Base-by-base conservation (phyloP, 192 early-diverging fungal genomes). In the Coemansia sp. region DNA sequence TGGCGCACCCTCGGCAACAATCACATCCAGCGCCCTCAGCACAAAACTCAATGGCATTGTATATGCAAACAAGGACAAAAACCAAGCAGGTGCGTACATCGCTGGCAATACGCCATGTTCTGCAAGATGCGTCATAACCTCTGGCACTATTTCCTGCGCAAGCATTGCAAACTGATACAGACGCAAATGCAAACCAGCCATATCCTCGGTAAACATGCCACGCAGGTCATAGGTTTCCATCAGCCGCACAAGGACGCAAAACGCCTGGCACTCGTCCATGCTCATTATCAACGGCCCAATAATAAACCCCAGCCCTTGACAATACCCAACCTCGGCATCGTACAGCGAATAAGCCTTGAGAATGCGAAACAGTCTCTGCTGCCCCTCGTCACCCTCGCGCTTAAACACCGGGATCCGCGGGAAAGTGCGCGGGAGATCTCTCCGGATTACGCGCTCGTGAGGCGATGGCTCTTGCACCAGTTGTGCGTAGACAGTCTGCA, bases 1-100 rank as follows among this genome's bases (percentile, higher is more conserved):
- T n/a, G 91, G 85, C 11, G 90, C 87, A 56, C 97, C 96, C 74
- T 99, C 95, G 3, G 91, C 89, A 71, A 97, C 94, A 18, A 94
- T 85, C 15, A 98, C 87, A 79, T 99, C 97, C 75, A 95, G 91
- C 38, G 96, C 94, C 18, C 97, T 89, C 66, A 95, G 87, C 8
- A 98, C 95, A 59, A 96, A 75, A 15, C 89, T 85, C 60, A 98
- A 84, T 35, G 97, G 97, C 78, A 95, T 96, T 4, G 93, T 90
- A 84, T 97, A 98, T 2, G 97, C 96, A 87, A 99, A 99, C 37
- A 97, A 78, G 0, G 97, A 96, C 72, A 99, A 83, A 82, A 97
- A 98, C 97, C 97, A 99, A 69, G 96, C 95, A 0, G 94, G 93
- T 4, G 94, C 96, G 64, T 94, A 99, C 94, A 96, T 96, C 43